Percentiles rank a stretch among this genome's conserved stretches.
Conservation (phyloP, 1,139 yeast genomes). For the Hemisphaericaspora subhashii region DNA sequence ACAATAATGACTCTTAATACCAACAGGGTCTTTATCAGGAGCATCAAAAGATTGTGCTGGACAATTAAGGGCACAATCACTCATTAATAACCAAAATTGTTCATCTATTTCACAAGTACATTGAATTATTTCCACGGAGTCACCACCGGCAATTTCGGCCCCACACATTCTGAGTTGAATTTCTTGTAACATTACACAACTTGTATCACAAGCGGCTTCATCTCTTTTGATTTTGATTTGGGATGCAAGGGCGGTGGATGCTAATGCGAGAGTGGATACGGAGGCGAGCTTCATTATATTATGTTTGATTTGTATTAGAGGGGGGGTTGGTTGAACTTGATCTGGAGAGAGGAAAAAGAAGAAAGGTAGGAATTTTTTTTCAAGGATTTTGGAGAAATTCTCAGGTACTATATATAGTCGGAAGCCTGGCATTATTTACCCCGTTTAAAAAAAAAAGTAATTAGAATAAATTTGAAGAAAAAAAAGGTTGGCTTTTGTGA, state of each 20-base stretch:
- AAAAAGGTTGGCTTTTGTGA: too few relatives aligned
- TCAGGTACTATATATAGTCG: too few relatives aligned
- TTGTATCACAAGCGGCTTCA: neutral
- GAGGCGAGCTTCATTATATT: too few relatives aligned
- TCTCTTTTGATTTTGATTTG: neutral
- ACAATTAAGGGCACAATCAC: slow-evolving; percentile 5
- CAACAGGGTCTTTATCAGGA: neutral
- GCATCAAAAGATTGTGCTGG: slow-evolving; percentile 1
- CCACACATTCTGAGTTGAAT: neutral
- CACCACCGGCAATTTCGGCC: neutral
- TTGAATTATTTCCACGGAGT: neutral
- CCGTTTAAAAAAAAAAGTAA: too few relatives aligned
- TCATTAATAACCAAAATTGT: slow-evolving; percentile 3
- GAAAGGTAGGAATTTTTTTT: too few relatives aligned
- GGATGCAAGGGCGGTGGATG: neutral
- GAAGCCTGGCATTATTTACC: too few relatives aligned
- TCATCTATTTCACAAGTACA: slow-evolving; percentile 3
- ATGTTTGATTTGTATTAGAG: too few relatives aligned
- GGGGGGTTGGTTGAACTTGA: too few relatives aligned
- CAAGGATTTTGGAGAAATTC: too few relatives aligned
- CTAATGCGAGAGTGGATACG: neutral
- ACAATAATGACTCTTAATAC: neutral
- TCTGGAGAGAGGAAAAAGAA: neutral
- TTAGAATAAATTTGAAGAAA: too few relatives aligned
- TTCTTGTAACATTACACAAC: neutral